phyloP scores from a whole-genome alignment of 805 yeast genomes.

The Clavispora asparagi region DNA sequence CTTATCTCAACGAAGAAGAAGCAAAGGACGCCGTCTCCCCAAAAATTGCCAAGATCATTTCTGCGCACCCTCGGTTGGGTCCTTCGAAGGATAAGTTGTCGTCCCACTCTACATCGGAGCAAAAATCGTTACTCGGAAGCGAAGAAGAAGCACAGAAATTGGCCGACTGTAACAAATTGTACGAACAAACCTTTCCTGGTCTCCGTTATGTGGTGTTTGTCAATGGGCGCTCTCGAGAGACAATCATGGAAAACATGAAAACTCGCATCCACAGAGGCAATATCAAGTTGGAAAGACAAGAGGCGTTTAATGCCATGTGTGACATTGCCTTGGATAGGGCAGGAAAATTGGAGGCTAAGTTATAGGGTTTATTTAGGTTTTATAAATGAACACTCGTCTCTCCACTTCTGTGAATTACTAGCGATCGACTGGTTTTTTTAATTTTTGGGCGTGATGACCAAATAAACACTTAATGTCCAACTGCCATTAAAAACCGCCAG shows the following conservation, averaged over 20 bases:
- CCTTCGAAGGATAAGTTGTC: conserved; percentile 51
- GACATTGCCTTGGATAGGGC: conserved; percentile 83
- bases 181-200: conserved; percentile 62
- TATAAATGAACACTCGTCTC: too few relatives aligned
- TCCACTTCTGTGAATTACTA: too few relatives aligned
- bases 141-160: conserved; percentile 49
- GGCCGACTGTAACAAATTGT: conserved; percentile 48
- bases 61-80: conserved; percentile 90
- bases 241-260: conserved; percentile 48
- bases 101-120: conserved; percentile 66
- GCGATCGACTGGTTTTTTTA: too few relatives aligned
- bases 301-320: conserved; percentile 85
- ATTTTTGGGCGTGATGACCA: too few relatives aligned
- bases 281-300: conserved; percentile 48
- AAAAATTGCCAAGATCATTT: conserved; percentile 53
- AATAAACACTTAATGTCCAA: too few relatives aligned
- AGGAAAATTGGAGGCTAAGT: conserved; percentile 40
- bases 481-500: too few relatives aligned
- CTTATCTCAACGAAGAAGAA: conserved; percentile 23
- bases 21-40: conserved; percentile 15
- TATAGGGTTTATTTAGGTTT: conserved; percentile 9
- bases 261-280: conserved; percentile 48
- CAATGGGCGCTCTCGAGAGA: conserved; percentile 68
- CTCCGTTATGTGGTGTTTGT: conserved; percentile 85
- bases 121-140: conserved; percentile 51